Evolutionary conservation across 2,329 filamentous ascomycete genomes (phyloP).

Genomic region (Seiridium cupressi): DNA sequence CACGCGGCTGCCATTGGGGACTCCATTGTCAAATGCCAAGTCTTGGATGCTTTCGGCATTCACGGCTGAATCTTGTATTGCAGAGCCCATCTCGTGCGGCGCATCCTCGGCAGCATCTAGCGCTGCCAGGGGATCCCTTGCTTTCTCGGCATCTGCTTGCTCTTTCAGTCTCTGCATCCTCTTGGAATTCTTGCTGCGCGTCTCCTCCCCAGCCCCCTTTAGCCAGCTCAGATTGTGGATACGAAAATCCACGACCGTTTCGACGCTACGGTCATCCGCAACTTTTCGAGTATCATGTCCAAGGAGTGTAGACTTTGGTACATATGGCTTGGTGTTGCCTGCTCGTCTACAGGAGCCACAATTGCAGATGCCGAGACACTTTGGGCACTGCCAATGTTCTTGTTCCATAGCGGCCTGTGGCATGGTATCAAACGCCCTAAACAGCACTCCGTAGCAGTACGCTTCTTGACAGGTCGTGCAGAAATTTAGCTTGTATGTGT

Average conservation of each 20-base stretch:
- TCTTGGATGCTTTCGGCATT: neutral
- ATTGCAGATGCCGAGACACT: constrained; percentile 82
- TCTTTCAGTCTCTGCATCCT: constrained; percentile 56
- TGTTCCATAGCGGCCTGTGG: constrained; percentile 80
- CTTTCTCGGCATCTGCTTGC: constrained; percentile 57
- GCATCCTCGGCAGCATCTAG: constrained; percentile 20
- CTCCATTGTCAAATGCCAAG: neutral
- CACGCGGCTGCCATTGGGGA: constrained; percentile 17
- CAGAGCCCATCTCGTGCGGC: constrained; percentile 25
- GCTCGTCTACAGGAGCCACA: constrained; percentile 73
- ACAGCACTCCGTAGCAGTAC: constrained; percentile 93
- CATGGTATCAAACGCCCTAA: constrained; percentile 86
- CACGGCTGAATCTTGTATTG: constrained; percentile 19
- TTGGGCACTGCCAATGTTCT: constrained; percentile 83
- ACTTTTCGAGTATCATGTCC: constrained; percentile 90
- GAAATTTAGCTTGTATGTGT: constrained; percentile 78
- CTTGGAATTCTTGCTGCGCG: constrained; percentile 54
- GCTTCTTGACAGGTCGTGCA: constrained; percentile 75
- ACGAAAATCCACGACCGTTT: constrained; percentile 86
- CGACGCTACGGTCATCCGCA: constrained; percentile 87
- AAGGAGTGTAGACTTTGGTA: constrained; percentile 81
- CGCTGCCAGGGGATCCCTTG: constrained; percentile 37
- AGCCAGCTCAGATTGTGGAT: constrained; percentile 87
- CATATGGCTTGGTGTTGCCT: constrained; percentile 71
- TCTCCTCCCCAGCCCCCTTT: constrained; percentile 56